Evolutionary conservation across 768 basidiomycete genomes (phyloP), one percentile per base, ranked within the genome.

Genomic region (Trametes gibbosa): DNA sequence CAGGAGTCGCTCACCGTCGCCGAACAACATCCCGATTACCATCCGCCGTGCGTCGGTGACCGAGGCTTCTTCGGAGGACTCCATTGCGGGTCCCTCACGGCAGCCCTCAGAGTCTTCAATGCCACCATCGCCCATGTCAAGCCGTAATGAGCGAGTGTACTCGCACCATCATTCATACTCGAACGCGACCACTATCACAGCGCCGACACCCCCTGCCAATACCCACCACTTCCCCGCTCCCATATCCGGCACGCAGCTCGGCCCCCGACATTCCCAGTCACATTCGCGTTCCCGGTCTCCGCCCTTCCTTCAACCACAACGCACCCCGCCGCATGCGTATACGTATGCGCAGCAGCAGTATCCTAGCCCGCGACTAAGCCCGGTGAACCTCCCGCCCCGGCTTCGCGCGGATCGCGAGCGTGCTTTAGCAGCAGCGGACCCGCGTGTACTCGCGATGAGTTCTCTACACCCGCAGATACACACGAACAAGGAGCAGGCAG

Each of bases 151-250:
- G 47, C 61, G 51, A 16, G 37, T 61, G 29, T 70, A 74, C 54
- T 72, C 76, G n/a, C 80, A 81, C 56, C 65, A 74, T 29, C 82
- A 84, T 64, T 75, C 80, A 17, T 74, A 77, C 40, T 83, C 82
- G 5, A 77, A 72, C 58, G 73, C 79, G 5, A 84, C 81, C 0
- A 74, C 81, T 0, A 74, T 81, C 54, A 78, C 77, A 14, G 71
- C 80, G 13, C 71, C 75, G 10, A 76, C 78, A 2, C 76, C 78
- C 8, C 72, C 75, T 37, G 71, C 74, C 19, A 65, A 52, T 66
- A 62, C 51, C 16, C 57, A 55, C 50, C 51, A 56, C 54, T 63
- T 68, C 51, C 25, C 58, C 13, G 19, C 52, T 5, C 42, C 42
- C 52, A 46, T 57, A 48, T 57, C 64, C 59, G 51, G 53, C 59